Evolutionary conservation across 2,329 filamentous ascomycete genomes (phyloP).

Genomic region (Sarocladium strictum): DNA sequence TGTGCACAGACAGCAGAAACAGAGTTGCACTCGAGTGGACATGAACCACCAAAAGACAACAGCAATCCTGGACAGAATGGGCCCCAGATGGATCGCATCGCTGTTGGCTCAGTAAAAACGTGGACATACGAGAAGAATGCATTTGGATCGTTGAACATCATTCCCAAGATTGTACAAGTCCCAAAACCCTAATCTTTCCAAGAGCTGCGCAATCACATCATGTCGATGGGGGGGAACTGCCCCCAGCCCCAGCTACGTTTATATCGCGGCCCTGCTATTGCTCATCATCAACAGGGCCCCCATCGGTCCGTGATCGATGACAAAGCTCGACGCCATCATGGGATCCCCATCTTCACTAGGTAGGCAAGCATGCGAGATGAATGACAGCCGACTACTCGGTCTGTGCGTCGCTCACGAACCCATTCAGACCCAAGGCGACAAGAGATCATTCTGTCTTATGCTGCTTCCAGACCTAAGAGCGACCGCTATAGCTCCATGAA

Average conservation of each 20-base stretch:
- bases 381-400: slow-evolving; percentile 1
- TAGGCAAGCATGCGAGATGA: neutral
- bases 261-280: neutral
- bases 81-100: neutral
- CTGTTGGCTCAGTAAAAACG: neutral
- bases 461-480: neutral
- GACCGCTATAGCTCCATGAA: neutral
- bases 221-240: neutral
- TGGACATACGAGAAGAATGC: neutral
- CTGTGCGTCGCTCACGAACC: neutral
- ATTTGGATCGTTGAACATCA: neutral
- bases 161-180: neutral
- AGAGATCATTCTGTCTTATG: neutral
- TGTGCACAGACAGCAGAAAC: neutral
- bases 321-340: neutral
- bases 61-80: neutral
- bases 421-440: neutral
- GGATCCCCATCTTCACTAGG: neutral
- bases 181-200: neutral
- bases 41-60: too few relatives aligned
- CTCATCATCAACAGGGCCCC: too few relatives aligned
- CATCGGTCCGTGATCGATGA: slow-evolving; percentile 4
- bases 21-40: neutral
- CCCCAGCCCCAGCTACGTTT: neutral
- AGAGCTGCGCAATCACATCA: neutral